These are phyloP conservation scores for Sechiopsis laciniata DNA, from an alignment of 306 rosid species.

Conservation along the genomic window DNA sequence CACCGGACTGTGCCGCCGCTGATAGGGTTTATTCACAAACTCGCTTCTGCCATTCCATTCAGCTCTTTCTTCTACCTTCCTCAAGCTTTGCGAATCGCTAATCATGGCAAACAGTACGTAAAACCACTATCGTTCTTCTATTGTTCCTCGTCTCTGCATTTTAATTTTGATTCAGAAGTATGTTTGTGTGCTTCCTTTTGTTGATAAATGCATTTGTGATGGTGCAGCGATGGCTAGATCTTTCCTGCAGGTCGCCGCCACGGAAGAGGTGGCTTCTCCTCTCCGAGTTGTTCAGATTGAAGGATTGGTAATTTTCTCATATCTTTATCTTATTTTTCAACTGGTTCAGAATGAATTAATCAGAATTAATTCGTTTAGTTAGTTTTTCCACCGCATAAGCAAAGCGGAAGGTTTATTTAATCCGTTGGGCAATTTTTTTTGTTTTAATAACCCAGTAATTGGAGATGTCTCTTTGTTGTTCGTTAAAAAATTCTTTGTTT, in stretches of 20 bases:
- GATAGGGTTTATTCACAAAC: conserved; percentile 19
- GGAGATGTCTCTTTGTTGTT: too few species aligned
- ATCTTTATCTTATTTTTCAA: neutral
- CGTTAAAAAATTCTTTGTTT: too few species aligned
- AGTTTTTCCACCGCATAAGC: conserved; percentile 1
- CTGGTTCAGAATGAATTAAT: neutral
- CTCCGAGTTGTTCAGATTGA: conserved; percentile 93
- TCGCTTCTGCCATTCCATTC: neutral
- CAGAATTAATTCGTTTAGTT: too few species aligned
- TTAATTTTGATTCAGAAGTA: neutral
- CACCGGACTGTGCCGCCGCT: conserved; percentile 18
- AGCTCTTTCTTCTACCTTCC: neutral
- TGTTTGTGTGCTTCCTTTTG: neutral
- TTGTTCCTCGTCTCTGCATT: neutral
- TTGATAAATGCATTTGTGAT: conserved; percentile 2
- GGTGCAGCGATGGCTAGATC: conserved; percentile 62
- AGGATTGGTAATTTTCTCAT: conserved; percentile 57
- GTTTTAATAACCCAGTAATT: neutral
- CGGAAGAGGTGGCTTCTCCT: conserved; percentile 82
- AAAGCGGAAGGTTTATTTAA: neutral
- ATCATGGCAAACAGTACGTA: conserved; percentile 11
- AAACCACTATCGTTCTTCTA: neutral
- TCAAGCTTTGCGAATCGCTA: neutral
- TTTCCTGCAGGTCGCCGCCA: conserved; percentile 78
- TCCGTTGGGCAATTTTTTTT: neutral